Evolutionary conservation across 225 moss, liverwort and hornwort genomes (phyloP), one percentile per base, ranked within the genome.

Genomic region (Straminergon stramineum): DNA sequence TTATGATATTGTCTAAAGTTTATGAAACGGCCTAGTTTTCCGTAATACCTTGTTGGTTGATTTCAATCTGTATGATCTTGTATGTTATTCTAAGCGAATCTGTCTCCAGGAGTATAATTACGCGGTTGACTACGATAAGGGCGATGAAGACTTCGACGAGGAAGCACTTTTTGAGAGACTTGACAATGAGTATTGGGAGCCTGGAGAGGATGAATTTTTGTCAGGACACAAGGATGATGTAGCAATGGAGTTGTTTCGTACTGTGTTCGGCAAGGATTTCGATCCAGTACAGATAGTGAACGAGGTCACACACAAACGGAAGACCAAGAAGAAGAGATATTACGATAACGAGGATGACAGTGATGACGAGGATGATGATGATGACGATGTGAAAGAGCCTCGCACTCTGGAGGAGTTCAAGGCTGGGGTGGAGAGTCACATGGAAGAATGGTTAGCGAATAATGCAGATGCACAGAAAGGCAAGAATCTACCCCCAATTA

Each of bases 131-230:
- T 93, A 90, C 87, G 96, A 97, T 57, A 94, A 93, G 89, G 99
- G 99, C 55, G 99, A 99, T 84, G 94, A 96, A 91, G 85, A 96
- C 43, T 60, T 91, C 27, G 97, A 97, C 84, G 88, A 90, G 88
- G 96, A 96, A 16, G 94, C 87, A n/a, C 92, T 97, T 53, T 95
- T 97, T 91, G 92, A 96, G 57, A 85, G 89, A 78, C 89, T 96
- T 61, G 96, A 96, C 88, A 86, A 96, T 7, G 95, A 97, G 32
- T 99, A 97, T 85, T 97, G 99, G 99, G 96, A 97, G 73, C 96
- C 97, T 62, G 99, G 99, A 80, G 99, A 99, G 85, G 97, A 98
- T 87, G 94, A 97, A 80, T 94, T 95, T 79, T 21, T 95, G 75
- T 87, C 90, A 11, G 95, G 94, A 16, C 93, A 92, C 89, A 92